Conservation (phyloP, 768 basidiomycete genomes). For the Collybia nuda region DNA sequence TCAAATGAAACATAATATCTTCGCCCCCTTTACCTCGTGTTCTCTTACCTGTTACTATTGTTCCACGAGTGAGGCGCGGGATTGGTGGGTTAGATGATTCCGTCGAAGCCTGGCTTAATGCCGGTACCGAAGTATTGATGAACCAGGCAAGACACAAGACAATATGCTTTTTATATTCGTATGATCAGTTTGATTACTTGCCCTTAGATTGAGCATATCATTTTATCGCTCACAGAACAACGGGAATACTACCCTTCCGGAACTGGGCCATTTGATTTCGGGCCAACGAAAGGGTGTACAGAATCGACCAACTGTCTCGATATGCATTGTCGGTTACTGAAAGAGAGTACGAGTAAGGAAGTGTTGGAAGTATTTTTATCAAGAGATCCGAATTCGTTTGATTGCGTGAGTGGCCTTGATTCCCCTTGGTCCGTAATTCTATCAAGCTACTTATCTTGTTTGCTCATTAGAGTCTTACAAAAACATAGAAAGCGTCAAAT, state of each 20-base stretch:
- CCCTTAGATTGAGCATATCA: constrained; percentile 91
- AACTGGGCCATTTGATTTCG: constrained; percentile 74
- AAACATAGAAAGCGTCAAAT: constrained; percentile 98
- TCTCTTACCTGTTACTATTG: constrained; percentile 96
- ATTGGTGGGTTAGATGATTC: constrained; percentile 86
- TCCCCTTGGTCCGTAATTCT: not conserved
- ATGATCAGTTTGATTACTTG: no score
- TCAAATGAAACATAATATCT: constrained; percentile 86
- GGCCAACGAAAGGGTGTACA: constrained; percentile 81
- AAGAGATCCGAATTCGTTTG: constrained; percentile 91
- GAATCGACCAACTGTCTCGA: constrained; percentile 89
- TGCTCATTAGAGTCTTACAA: constrained; percentile 91
- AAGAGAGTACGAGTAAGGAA: constrained; percentile 93
- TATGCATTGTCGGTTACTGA: constrained; percentile 87
- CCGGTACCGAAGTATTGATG: constrained; percentile 95
- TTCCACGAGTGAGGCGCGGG: constrained; percentile 76
- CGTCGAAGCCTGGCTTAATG: constrained; percentile 91
- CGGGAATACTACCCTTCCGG: constrained; percentile 91
- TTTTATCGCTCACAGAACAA: constrained; percentile 76
- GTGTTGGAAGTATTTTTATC: constrained; percentile 97
- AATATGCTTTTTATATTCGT: not conserved
- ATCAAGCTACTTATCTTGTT: no score
- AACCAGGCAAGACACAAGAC: constrained; percentile 72
- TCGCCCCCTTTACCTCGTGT: constrained; percentile 90
- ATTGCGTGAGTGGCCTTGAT: constrained; percentile 60